Evolutionary conservation across 2,329 filamentous ascomycete species (phyloP), one percentile per base, ranked within the genome.

Genomic region (Colletotrichum endophyticum): DNA sequence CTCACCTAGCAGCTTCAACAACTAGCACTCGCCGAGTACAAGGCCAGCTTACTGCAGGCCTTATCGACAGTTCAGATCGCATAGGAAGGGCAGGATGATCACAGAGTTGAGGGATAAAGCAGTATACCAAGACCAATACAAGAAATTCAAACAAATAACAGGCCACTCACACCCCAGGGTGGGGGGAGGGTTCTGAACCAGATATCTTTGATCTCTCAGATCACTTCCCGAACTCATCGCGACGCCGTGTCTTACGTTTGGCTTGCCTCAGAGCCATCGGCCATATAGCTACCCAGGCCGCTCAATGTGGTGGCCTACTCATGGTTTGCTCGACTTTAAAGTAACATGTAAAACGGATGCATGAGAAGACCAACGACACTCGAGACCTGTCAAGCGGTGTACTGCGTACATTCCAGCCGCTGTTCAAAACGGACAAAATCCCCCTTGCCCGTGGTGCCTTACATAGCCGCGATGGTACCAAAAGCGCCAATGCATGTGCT

Each of bases 381-480:
- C 25, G 53, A 28, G 28, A 63, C 39, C 59, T 49, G 39, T 57
- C 70, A 68, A 75, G 63, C 39, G 57, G 19, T 39, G 34, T 36
- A 36, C 73, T 15, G 34, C 9, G 19, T 61, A 15, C 28, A 34
- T 25, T 66, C 49, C 68, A 66, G 30, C 49, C 49, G 71, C 49
- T 11, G 22, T 49, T 25, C 44, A 36, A 39, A 53, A 28, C 22
- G 30, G 53, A 27, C 71, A 61, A 11, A 13, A 39, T 39, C 25
- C 44, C 19, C 27, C 22, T 19, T 69, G 32, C 25, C 39, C 9
- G 25, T 22, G 28, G 57, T 76, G 64, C 73, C 59, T 76, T 70
- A 70, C 70, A 76, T 73, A 73, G 73, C 70, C 73, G 70, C 70
- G 70, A 68, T 57, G 25, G 44, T 57, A 69, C 64, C 64, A 39